Evolutionary conservation across 2,329 filamentous ascomycete species (phyloP), one percentile per base, ranked within the genome.

Genomic region (Pseudogymnoascus sp.): DNA sequence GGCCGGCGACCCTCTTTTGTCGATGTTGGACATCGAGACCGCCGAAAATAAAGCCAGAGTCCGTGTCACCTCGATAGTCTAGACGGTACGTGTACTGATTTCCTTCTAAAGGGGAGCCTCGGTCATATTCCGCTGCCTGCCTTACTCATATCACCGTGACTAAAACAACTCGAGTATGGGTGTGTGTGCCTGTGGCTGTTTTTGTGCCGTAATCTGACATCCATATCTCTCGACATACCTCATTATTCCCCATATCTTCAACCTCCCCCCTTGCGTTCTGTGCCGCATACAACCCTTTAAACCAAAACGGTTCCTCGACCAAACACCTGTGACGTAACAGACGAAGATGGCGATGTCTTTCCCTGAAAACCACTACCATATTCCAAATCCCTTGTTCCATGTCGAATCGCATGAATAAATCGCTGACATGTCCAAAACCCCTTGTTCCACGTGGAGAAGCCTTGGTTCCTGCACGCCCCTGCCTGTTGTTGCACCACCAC

Each of bases 371-470:
- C 28, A 33, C 14, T 15, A 20, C n/a, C 28, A 7, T 14, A n/a
- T 53, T 53, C 47, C 47, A 53, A 53, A 18, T 15, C 47, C 47
- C 47, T 53, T 33, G 28, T 53, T 53, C 28, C 47, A 53, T 53
- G 47, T 53, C 28, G 15, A 53, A 33, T 53, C n/a, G 25, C 47
- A 53, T 53, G 25, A 53, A 53, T 18, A 33, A 33, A 30, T 33
- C 14, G 28, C n/a, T 12, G 47, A 18, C 25, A 3, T 53, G 9
- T 14, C 18, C 25, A 7, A 18, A 33, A 30, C 28, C 25, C 47
- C 47, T 53, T 53, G 47, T 33, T 53, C 47, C 47, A 53, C 28
- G 47, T 53, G 47, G 28, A 53, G 47, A 53, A 53, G 9, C 9
- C 47, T 8, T 30, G 7, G 47, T 53, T 53, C 47, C 25, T 53